phyloP scores from a whole-genome alignment of 495 filamentous ascomycete species.

The Penicillium paradoxum region DNA sequence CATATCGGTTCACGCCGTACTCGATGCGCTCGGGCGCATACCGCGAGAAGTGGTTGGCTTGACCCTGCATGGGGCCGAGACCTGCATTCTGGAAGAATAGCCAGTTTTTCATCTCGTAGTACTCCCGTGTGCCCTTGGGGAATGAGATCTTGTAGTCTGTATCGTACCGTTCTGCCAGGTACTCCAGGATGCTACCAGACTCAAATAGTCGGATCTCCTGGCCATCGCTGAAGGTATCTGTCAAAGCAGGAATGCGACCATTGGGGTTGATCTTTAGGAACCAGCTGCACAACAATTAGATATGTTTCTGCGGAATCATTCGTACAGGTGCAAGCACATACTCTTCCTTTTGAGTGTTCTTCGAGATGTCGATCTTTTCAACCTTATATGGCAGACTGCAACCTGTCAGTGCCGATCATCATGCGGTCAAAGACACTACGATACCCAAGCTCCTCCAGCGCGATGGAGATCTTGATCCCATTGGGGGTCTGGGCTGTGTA shows the following conservation, averaged over 20 bases:
- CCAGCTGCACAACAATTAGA: slow-evolving; percentile 45
- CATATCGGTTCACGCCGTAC: slow-evolving; percentile 81
- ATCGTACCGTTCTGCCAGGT: slow-evolving; percentile 78
- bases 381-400: slow-evolving; percentile 54
- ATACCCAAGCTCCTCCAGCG: slow-evolving; percentile 78
- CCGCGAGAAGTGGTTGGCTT: slow-evolving; percentile 84
- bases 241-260: slow-evolving; percentile 89
- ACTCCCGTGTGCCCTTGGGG: slow-evolving; percentile 66
- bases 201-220: slow-evolving; percentile 75
- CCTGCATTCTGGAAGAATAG: slow-evolving; percentile 69
- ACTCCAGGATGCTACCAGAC: slow-evolving; percentile 80
- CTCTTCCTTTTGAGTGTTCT: slow-evolving; percentile 74
- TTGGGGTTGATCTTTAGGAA: slow-evolving; percentile 93
- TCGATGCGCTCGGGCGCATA: slow-evolving; percentile 85
- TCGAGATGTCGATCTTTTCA: slow-evolving; percentile 63
- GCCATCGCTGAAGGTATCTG: slow-evolving; percentile 70
- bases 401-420: slow-evolving; percentile 13
- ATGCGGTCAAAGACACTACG: not conserved
- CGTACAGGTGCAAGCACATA: slow-evolving; percentile 27
- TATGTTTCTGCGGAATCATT: not conserved
- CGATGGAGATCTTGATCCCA: slow-evolving; percentile 74
- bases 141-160: slow-evolving; percentile 79
- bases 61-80: slow-evolving; percentile 88
- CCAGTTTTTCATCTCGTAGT: slow-evolving; percentile 78
- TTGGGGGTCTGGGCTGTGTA: slow-evolving; percentile 52